Conservation (phyloP, 441 rosid species). For the Biscutella auriculata region DNA sequence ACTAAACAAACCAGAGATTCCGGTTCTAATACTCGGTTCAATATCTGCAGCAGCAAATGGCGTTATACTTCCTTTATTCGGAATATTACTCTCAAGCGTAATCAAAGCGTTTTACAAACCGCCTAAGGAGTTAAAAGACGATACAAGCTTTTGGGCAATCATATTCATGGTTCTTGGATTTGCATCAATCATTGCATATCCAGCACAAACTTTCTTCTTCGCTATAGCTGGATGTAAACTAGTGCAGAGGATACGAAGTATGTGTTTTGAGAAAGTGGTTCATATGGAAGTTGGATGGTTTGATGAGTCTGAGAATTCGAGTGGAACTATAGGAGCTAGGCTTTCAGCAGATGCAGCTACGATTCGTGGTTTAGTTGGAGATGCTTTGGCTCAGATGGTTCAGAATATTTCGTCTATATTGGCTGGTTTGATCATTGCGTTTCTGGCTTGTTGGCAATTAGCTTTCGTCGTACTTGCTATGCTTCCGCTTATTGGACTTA, state of each 20-base stretch:
- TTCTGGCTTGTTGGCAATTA: constrained; percentile 36
- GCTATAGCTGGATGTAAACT: constrained; percentile 32
- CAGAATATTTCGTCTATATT: constrained; percentile 28
- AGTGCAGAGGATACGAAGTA: constrained; percentile 26
- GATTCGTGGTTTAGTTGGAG: constrained; percentile 31
- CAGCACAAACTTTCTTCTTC: constrained; percentile 30
- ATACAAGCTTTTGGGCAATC: constrained; percentile 32
- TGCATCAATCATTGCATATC: constrained; percentile 21
- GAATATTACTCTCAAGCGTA: constrained; percentile 25
- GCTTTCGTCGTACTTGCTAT: constrained; percentile 30
- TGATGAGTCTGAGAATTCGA: constrained; percentile 34
- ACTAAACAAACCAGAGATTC: constrained; percentile 40
- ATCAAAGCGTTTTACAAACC: constrained; percentile 36
- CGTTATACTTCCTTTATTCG: constrained; percentile 27
- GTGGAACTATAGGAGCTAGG: constrained; percentile 35
- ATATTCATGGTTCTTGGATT: constrained; percentile 27
- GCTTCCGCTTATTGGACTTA: constrained; percentile 31
- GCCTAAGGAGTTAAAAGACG: constrained; percentile 22
- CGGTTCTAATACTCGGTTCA: constrained; percentile 27
- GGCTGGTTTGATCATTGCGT: constrained; percentile 37
- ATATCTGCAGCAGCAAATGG: constrained; percentile 30
- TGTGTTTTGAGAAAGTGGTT: constrained; percentile 42
- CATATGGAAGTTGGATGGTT: constrained; percentile 46
- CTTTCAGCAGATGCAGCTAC: constrained; percentile 35
- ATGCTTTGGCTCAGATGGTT: constrained; percentile 33